phyloP scores from a whole-genome alignment of 2,329 filamentous ascomycete species.

The Harringtonia aguacate region DNA sequence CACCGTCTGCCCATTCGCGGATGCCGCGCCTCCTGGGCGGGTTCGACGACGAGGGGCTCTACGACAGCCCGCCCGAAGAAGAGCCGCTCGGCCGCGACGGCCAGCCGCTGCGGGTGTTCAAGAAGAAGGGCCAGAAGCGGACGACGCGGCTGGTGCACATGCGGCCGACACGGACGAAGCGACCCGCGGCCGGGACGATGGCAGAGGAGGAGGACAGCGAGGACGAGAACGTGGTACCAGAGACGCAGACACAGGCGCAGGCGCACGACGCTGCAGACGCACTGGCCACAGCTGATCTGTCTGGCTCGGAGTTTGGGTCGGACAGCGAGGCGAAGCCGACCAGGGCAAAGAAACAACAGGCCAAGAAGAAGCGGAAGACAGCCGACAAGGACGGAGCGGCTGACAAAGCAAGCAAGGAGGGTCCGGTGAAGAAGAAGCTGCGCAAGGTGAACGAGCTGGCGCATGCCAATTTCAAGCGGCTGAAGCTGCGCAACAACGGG shows the following conservation, averaged over 20 bases:
- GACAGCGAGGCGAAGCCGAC: conserved; percentile 22
- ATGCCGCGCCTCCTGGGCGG: conserved; percentile 38
- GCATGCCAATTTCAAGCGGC: conserved; percentile 54
- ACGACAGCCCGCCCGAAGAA: conserved; percentile 45
- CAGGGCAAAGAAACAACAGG: conserved; percentile 13
- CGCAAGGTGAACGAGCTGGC: conserved; percentile 55
- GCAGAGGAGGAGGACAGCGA: conserved; percentile 23
- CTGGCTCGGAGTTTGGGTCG: conserved; percentile 29
- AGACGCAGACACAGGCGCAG: conserved; percentile 19
- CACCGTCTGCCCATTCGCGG: conserved; percentile 9
- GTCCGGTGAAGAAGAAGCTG: conserved; percentile 35
- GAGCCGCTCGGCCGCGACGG: conserved; percentile 34
- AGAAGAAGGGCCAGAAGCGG: conserved; percentile 77
- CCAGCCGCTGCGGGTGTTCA: conserved; percentile 53
- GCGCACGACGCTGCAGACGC: conserved; percentile 7
- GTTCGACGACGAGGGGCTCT: conserved; percentile 51
- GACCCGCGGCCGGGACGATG: conserved; percentile 26
- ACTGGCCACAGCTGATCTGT: conserved; percentile 21
- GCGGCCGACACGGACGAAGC: conserved; percentile 38
- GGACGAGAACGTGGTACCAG: conserved; percentile 29
- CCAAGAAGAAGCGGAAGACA: conserved; percentile 16
- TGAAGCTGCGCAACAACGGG: conserved; percentile 53
- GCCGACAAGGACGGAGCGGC: conserved; percentile 15
- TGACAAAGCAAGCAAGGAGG: conserved; percentile 11
- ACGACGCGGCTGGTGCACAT: conserved; percentile 62